Evolutionary conservation across 2,329 filamentous ascomycete species (phyloP), one percentile per base, ranked within the genome.

Genomic region (Orbilia brochopaga): DNA sequence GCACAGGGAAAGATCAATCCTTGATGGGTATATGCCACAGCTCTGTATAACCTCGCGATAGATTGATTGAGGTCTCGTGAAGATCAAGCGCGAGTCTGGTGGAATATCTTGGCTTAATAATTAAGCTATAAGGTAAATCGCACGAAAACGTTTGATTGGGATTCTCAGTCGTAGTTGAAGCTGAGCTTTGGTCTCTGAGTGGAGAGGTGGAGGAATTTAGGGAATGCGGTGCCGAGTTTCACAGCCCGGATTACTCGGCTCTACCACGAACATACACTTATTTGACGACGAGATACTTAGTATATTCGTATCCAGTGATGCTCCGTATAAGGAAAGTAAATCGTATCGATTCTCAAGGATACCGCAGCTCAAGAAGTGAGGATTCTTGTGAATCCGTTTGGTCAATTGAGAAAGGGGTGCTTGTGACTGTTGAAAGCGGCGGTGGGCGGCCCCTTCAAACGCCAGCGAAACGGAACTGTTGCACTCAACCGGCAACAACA

Each of bases 11-110:
- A 70, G 59, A 70, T 70, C 24, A 40, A 32, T 70, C 66, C 66
- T 64, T 70, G 66, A 70, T 42, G 59, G 8, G 35, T 17, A 27
- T 44, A 69, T 44, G 65, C 24, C 65, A 69, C 66, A 60, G 66
- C 66, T 70, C 66, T 64, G 66, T 70, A 70, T 70, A 64, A 64
- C 66, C 66, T 70, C 30, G 66, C 66, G 66, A 70, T 64, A 70
- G 54, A 70, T 70, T 46, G 21, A 70, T 59, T 46, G 54, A 54
- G 52, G 19, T 51, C 23, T 53, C 23, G 10, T 46, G 24, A 56
- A 59, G 54, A 53, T 32, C 53, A 32, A 52, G 21, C 10, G 23
- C 3, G 8, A 46, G 27, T 13, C 35, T 40, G 27, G n/a, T 7
- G 15, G 17, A 30, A 40, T 54, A 54, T 24, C 27, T 6, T 17